These are phyloP conservation scores for Adansonia digitata DNA, from an alignment of 345 rosid genomes.

Conservation along the genomic window DNA sequence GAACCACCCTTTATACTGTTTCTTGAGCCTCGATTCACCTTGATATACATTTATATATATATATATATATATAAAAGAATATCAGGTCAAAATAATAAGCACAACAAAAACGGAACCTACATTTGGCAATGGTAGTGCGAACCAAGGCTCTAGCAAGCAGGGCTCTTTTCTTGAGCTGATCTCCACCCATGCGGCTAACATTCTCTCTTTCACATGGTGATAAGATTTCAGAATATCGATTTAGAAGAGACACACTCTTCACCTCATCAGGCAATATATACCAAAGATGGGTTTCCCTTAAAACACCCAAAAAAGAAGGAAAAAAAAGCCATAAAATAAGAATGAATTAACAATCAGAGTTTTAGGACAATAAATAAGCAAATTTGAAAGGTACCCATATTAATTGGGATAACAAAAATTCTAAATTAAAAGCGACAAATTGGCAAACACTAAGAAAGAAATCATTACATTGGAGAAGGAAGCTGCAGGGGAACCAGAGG, in stretches of 20 bases:
- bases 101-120: constrained; percentile 32
- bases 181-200: constrained; percentile 47
- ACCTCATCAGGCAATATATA: constrained; percentile 75
- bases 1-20: background rate
- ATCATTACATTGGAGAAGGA: constrained; percentile 53
- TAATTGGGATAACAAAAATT: background rate
- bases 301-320: background rate
- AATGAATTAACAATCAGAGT: background rate
- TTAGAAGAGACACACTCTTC: constrained; percentile 49
- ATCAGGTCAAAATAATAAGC: background rate
- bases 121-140: constrained; percentile 88
- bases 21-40: background rate
- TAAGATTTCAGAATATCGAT: constrained; percentile 55
- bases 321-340: background rate
- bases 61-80: background rate
- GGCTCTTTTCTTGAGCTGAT: constrained; percentile 67
- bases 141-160: constrained; percentile 77
- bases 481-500: constrained; percentile 46
- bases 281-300: constrained; percentile 90
- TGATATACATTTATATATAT: background rate
- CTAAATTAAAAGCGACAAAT: background rate
- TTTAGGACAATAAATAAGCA: background rate
- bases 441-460: background rate
- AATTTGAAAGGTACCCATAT: background rate
- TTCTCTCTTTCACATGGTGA: constrained; percentile 65